Conservation (phyloP, 768 basidiomycete species). For the Multifurca ochricompacta region DNA sequence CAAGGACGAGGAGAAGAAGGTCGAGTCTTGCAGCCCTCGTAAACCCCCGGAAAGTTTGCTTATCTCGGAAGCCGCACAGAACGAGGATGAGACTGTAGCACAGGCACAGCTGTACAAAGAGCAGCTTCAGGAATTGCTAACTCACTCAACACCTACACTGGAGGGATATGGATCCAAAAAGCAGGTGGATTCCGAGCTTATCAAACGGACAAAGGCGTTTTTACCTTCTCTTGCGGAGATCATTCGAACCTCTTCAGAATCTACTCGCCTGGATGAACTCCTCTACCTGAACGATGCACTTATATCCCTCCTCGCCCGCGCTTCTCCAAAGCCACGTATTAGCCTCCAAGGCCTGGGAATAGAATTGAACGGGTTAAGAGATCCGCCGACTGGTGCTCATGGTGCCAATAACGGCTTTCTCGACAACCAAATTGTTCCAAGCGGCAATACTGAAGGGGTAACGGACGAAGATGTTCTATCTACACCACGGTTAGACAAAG, state of each 20-base stretch:
- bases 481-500: slow-evolving; percentile 69
- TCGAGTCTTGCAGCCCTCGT: slow-evolving; percentile 27
- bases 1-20: slow-evolving; percentile 50
- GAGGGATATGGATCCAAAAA: slow-evolving; percentile 7
- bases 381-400: not conserved
- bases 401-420: not conserved
- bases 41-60: slow-evolving; percentile 17
- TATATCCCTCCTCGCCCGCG: slow-evolving; percentile 43
- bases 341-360: slow-evolving; percentile 17
- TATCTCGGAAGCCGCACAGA: slow-evolving; percentile 21
- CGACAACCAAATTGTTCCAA: not conserved
- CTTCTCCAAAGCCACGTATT: slow-evolving; percentile 13
- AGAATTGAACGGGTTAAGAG: slow-evolving; percentile 8
- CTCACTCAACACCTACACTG: slow-evolving; percentile 22
- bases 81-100: slow-evolving; percentile 38
- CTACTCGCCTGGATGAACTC: slow-evolving; percentile 55
- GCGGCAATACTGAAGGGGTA: slow-evolving; percentile 5
- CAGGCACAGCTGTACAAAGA: slow-evolving; percentile 35
- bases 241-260: slow-evolving; percentile 52
- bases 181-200: slow-evolving; percentile 32
- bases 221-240: slow-evolving; percentile 43
- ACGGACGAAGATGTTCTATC: slow-evolving; percentile 33
- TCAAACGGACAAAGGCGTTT: slow-evolving; percentile 44
- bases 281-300: slow-evolving; percentile 68
- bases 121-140: slow-evolving; percentile 26